Evolutionary conservation across 202 grass and related monocot species (phyloP).

Genomic region (Zizania palustris): DNA sequence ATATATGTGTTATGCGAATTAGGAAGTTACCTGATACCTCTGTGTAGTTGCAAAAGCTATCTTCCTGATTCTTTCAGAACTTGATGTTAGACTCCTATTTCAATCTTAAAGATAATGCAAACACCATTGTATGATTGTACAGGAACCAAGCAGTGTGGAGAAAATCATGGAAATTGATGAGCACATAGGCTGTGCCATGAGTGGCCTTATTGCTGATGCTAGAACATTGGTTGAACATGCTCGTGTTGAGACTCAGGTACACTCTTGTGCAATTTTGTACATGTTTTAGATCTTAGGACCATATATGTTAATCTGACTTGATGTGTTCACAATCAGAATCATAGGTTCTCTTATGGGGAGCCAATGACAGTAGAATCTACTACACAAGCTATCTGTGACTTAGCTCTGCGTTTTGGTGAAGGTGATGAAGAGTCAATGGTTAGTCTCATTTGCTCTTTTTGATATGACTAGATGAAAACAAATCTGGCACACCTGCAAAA

Average conservation of each 20-base stretch:
- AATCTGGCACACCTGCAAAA: not conserved
- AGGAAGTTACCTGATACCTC: not conserved
- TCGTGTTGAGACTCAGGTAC: conserved; percentile 72
- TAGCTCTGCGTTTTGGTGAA: conserved; percentile 75
- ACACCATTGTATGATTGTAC: not conserved
- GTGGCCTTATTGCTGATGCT: conserved; percentile 71
- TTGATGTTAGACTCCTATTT: not conserved
- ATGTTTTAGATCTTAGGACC: not conserved
- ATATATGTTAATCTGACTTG: not conserved
- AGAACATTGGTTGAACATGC: conserved; percentile 71
- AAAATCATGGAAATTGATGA: conserved; percentile 82
- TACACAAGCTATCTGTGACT: conserved; percentile 69
- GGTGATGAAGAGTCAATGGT: conserved; percentile 80
- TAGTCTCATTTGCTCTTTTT: conserved; percentile 14
- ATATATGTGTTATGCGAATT: conserved; percentile 8
- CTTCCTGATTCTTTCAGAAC: not conserved
- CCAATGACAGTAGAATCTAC: conserved; percentile 72
- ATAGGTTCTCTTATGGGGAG: conserved; percentile 75
- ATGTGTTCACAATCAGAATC: conserved; percentile 53
- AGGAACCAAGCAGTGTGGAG: conserved; percentile 78
- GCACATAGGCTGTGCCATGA: conserved; percentile 67
- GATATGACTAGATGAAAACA: not conserved
- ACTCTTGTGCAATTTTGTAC: not conserved
- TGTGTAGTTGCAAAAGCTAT: not conserved
- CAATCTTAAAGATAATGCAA: not conserved